These are phyloP conservation scores for Solanum hybrid DNA, from an alignment of 305 asterid species.

Conservation along the genomic window DNA sequence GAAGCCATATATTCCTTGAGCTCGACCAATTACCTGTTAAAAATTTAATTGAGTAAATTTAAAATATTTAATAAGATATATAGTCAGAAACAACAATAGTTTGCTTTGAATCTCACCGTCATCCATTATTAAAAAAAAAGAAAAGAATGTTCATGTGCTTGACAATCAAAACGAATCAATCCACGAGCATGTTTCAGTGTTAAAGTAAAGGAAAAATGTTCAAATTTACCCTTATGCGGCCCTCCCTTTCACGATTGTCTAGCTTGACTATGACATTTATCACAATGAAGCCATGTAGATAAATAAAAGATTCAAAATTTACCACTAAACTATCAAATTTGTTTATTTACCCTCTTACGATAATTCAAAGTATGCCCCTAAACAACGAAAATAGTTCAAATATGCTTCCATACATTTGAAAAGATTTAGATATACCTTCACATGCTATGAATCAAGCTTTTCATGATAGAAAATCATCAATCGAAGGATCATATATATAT, in stretches of 20 bases:
- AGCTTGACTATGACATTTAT: neutral
- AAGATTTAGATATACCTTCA: neutral
- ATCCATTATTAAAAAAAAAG: neutral
- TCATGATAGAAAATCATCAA: neutral
- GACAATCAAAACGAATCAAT: neutral
- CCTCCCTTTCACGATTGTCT: neutral
- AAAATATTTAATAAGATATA: too few relatives aligned
- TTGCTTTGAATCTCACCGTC: neutral
- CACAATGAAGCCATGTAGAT: neutral
- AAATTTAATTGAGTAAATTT: too few relatives aligned
- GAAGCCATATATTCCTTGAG: slow-evolving; percentile 3
- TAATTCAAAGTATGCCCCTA: neutral
- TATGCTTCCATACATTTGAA: neutral
- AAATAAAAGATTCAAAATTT: neutral
- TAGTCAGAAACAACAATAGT: too few relatives aligned
- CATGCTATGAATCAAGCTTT: neutral
- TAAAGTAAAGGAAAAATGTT: neutral
- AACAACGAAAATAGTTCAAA: neutral
- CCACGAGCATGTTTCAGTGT: neutral
- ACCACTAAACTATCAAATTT: neutral
- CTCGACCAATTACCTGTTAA: neutral
- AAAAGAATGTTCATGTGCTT: neutral
- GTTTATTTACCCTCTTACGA: neutral
- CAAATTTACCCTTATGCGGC: neutral
- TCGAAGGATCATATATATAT: neutral